Conservation (phyloP, 768 basidiomycete genomes). For the Boletus huronensis region DNA sequence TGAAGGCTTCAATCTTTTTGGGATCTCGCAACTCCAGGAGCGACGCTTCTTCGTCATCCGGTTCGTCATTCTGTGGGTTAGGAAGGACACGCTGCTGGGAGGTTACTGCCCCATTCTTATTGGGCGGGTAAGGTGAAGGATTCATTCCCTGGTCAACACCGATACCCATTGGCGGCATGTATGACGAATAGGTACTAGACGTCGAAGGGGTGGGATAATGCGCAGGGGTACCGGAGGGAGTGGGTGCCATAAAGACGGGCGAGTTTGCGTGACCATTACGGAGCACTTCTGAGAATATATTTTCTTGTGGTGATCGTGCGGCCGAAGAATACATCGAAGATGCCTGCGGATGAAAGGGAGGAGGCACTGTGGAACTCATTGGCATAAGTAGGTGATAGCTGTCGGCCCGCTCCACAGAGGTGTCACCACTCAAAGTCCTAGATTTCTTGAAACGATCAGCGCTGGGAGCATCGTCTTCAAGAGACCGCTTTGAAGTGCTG, state of each 20-base stretch:
- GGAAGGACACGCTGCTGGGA: conserved; percentile 26
- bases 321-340: conserved; percentile 44
- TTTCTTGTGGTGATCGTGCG: conserved; percentile 44
- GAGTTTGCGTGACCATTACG: conserved; percentile 48
- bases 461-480: conserved; percentile 29
- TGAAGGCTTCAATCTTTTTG: conserved; percentile 74
- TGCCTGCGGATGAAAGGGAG: conserved; percentile 29
- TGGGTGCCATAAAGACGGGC: conserved; percentile 57
- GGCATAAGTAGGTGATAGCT: conserved; percentile 57
- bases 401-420: conserved; percentile 39
- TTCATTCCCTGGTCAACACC: conserved; percentile 53
- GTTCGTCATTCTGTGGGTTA: conserved; percentile 38
- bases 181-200: conserved; percentile 37
- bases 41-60: conserved; percentile 52
- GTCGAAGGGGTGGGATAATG: conserved; percentile 43
- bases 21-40: conserved; percentile 45
- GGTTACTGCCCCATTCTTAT: conserved; percentile 24
- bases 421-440: conserved; percentile 39
- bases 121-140: conserved; percentile 46
- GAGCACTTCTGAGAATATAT: conserved; percentile 61
- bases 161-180: conserved; percentile 57
- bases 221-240: conserved; percentile 38
- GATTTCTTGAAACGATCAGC: conserved; percentile 48
- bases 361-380: conserved; percentile 41
- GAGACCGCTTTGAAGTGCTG: conserved; percentile 19